phyloP scores from a whole-genome alignment of 345 rosid species.

The Eutrema yunnanense region DNA sequence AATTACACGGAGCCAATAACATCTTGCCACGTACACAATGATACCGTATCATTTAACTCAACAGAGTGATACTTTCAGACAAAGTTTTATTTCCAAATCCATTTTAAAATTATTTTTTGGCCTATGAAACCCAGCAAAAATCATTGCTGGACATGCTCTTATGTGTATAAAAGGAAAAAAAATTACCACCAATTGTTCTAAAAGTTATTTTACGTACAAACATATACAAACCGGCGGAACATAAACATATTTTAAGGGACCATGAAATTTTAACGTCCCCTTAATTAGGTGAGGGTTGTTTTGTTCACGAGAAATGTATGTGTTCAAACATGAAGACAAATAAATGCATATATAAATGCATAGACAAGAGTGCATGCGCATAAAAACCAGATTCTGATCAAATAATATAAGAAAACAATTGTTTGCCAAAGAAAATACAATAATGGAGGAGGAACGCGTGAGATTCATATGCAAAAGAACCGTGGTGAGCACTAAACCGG shows the following conservation, averaged over 20 bases:
- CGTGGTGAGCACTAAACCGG: conserved; percentile 60
- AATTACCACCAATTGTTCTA: too few relatives aligned
- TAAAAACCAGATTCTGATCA: neutral
- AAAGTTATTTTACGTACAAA: too few relatives aligned
- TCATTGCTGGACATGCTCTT: too few relatives aligned
- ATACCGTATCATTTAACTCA: too few relatives aligned
- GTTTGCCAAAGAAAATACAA: neutral
- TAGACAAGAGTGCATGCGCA: neutral
- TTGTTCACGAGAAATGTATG: conserved; percentile 23
- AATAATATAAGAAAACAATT: neutral
- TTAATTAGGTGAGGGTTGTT: conserved; percentile 5
- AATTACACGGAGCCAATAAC: too few relatives aligned
- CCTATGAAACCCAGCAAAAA: too few relatives aligned
- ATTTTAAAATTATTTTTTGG: too few relatives aligned
- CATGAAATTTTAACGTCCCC: conserved; percentile 17
- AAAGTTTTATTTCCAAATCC: too few relatives aligned
- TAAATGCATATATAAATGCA: neutral
- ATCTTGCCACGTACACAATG: too few relatives aligned
- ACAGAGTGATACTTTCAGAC: too few relatives aligned
- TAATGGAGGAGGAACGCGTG: conserved; percentile 17
- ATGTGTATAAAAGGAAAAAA: too few relatives aligned
- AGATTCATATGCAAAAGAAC: conserved; percentile 50
- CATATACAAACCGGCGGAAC: neutral
- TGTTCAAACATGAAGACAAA: neutral
- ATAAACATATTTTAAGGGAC: conserved; percentile 8